Evolutionary conservation across 495 filamentous ascomycete species (phyloP), one percentile per base, ranked within the genome.

Genomic region (Penicillium odoratum): DNA sequence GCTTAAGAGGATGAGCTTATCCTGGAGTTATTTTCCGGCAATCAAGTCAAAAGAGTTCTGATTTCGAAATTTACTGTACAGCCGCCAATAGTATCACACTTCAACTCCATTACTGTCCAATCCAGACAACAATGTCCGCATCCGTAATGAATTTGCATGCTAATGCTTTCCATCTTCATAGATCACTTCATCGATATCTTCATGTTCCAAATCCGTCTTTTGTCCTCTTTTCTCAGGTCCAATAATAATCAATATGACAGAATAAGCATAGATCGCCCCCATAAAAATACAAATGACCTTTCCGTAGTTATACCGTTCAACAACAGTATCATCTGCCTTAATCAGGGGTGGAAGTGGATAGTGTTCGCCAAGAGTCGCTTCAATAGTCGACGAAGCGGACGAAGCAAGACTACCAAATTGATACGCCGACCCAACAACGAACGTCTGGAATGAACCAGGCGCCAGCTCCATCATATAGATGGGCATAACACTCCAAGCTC

Each of bases 261-360:
- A 81, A 66, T 93, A 96, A 7, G 68, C 85, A 67, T 86, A 94
- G 8, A 94, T 91, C 60, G 88, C 90, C 7, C 83, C 91, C 88
- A 93, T 89, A 69, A 93, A 91, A 63, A 96, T 93, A 59, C 87
- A 89, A 61, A 96, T 91, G 8, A 96, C 91, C 57, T 88, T 87
- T 7, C 92, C 92, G 55, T 95, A 96, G 51, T 91, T 71, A 66
- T 91, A 95, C n/a, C 89, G 72, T 7, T 72, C 74, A 28, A 58
- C 40, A 4, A 56, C 63, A 18, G 70, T 74, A 4, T 75, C 69
- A 4, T 78, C 77, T 0, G 78, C 45, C 34, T 48, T 30, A 0
- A 31, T 34, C 7, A 47, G 29, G 11, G 57, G 78, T 7, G 85
- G 78, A 4, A 96, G 74, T 0, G 89, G 89, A 69, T 92, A 95